Evolutionary conservation across 2,329 filamentous ascomycete genomes (phyloP), one percentile per base, ranked within the genome.

Genomic region (Trichoderma cornu-damae): DNA sequence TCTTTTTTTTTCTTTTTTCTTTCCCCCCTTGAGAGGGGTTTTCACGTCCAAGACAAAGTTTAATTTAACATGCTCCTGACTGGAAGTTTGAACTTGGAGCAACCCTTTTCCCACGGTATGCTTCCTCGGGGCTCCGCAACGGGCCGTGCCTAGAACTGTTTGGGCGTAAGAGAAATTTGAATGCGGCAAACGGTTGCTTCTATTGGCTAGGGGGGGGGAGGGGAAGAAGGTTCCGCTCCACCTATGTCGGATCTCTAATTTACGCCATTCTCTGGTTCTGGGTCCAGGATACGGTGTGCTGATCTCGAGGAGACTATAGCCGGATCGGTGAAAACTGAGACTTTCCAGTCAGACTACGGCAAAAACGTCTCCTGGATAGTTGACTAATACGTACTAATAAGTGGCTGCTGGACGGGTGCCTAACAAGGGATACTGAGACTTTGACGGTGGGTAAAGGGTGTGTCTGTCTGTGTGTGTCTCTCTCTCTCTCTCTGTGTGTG

Each of bases 81-180:
- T 24, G 38, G 24, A 2, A 5, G 28, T 34, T 22, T 24, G 37
- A 42, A 4, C 20, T 18, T 43, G 14, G 18, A 6, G 18, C 42
- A 46, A n/a, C 55, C 47, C 20, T 48, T 28, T 28, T 28, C 6
- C 9, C 9, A 11, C 6, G 42, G 26, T n/a, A 24, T 11, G 11
- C 20, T 12, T 38, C 24, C 30, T 47, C 26, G 37, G 24, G 37
- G 30, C 57, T 59, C 57, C 57, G 46, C 57, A 55, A 55, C 57
- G 57, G 57, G 35, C 57, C 57, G 57, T 59, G 49, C 57, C 57
- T 44, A 54, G 57, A 53, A 58, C 57, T 49, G 28, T 52, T 52
- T 51, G 47, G 56, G 56, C 42, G 53, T 18, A 40, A 42, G 35
- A 57, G 53, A 35, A 57, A 58, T 51, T 52, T 58, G 48, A 52